These are phyloP conservation scores for Coprinellus micaceus DNA, from an alignment of 768 basidiomycete species.

Conservation along the genomic window DNA sequence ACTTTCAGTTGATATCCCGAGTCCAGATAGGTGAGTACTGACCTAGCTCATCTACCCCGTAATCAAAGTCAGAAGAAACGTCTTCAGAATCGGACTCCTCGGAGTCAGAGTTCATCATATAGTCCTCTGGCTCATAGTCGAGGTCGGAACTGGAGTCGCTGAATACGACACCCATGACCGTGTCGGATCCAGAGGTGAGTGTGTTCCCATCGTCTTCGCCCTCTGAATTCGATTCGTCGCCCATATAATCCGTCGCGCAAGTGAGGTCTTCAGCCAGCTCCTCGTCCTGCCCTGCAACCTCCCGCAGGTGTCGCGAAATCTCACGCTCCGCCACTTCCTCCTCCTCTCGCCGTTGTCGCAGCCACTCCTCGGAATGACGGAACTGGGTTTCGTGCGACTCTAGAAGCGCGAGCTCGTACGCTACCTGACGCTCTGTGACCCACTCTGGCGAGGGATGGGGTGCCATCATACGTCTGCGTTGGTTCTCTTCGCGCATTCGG, in stretches of 20 bases:
- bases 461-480: too few species aligned
- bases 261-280: conserved; percentile 19
- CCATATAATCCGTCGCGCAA: conserved; percentile 7
- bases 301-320: background rate
- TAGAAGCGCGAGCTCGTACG: too few species aligned
- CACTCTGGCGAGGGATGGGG: too few species aligned
- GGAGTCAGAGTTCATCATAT: conserved; percentile 33
- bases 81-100: conserved; percentile 14
- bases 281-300: conserved; percentile 16
- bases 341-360: background rate
- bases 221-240: conserved; percentile 18
- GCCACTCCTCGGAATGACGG: conserved; percentile 16
- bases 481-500: too few species aligned
- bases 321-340: too few species aligned
- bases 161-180: conserved; percentile 3
- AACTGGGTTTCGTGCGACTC: background rate
- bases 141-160: conserved; percentile 6
- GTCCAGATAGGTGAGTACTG: background rate
- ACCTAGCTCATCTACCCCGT: conserved; percentile 15
- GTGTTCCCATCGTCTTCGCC: conserved; percentile 4
- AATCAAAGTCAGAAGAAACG: conserved; percentile 22
- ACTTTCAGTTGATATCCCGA: background rate
- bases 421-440: too few species aligned
- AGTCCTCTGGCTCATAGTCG: conserved; percentile 4
- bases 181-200: background rate